Conservation (phyloP, 371 early-diverging fungal genomes). For the Mucor piriformis region DNA sequence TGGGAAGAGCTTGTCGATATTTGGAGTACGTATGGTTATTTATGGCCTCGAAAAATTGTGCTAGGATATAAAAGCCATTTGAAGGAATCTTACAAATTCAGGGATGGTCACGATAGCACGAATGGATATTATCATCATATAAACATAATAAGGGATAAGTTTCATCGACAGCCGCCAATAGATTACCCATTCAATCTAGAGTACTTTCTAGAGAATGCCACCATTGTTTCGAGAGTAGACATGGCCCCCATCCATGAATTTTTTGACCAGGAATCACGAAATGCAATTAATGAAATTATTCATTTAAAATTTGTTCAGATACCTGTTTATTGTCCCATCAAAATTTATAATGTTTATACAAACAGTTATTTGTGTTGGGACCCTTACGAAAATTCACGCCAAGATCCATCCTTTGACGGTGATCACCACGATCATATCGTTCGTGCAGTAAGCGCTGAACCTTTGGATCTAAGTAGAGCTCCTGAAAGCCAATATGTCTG, state of each 20-base stretch:
- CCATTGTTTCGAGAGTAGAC: slow-evolving; percentile 17
- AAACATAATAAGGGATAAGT: slow-evolving; percentile 1
- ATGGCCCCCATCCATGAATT: slow-evolving; percentile 44
- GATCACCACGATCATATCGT: slow-evolving; percentile 9
- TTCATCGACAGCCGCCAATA: neutral
- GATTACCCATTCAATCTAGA: neutral
- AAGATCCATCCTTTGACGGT: slow-evolving; percentile 1
- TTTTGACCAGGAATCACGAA: slow-evolving; percentile 13
- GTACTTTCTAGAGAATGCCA: slow-evolving; percentile 3
- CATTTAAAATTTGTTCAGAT: slow-evolving; percentile 29
- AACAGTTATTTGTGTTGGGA: slow-evolving; percentile 44
- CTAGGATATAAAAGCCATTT: slow-evolving; percentile 21
- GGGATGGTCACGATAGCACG: slow-evolving; percentile 1
- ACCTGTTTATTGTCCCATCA: slow-evolving; percentile 32
- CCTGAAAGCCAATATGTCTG: slow-evolving; percentile 32
- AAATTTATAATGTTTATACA: slow-evolving; percentile 35
- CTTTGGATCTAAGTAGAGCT: neutral
- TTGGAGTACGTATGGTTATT: slow-evolving; percentile 45
- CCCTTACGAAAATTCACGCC: neutral
- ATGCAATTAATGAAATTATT: slow-evolving; percentile 32
- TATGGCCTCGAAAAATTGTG: slow-evolving; percentile 49
- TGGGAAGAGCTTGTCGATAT: slow-evolving; percentile 34
- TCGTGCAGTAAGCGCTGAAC: slow-evolving; percentile 15
- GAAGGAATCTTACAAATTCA: slow-evolving; percentile 10
- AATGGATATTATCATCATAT: slow-evolving; percentile 4